phyloP scores from a whole-genome alignment of 2,329 filamentous ascomycete species.

The Thelonectria discophora region DNA sequence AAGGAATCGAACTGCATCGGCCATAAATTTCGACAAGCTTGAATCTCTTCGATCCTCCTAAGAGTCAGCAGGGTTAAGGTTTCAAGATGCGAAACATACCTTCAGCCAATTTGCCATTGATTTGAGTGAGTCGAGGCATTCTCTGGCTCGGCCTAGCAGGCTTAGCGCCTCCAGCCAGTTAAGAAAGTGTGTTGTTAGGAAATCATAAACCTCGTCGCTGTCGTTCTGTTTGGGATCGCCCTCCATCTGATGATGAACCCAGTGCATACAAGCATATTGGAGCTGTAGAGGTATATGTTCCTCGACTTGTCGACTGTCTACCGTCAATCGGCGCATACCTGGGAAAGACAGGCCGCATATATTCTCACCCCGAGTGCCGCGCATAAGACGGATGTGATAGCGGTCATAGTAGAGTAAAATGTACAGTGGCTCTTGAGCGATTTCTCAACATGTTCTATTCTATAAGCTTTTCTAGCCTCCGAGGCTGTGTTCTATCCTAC shows the following conservation, averaged over 20 bases:
- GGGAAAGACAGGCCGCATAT: too few relatives aligned
- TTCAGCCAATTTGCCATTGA: neutral
- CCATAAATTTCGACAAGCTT: neutral
- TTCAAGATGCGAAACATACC: neutral
- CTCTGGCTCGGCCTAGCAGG: too few relatives aligned
- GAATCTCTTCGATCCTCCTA: neutral
- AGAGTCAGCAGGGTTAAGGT: neutral
- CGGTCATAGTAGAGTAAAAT: too few relatives aligned
- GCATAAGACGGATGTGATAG: slow-evolving; percentile 9
- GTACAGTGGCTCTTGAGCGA: too few relatives aligned
- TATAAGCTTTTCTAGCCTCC: too few relatives aligned
- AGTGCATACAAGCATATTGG: slow-evolving; percentile 19
- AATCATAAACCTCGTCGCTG: too few relatives aligned
- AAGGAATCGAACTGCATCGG: slow-evolving; percentile 16
- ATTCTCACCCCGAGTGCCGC: neutral
- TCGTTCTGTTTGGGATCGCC: neutral
- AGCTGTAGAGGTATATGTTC: neutral
- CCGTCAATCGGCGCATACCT: too few relatives aligned
- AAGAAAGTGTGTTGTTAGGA: too few relatives aligned
- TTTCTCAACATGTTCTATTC: too few relatives aligned
- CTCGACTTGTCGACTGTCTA: neutral
- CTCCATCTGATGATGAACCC: neutral
- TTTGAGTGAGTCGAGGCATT: too few relatives aligned
- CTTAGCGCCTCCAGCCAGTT: too few relatives aligned
- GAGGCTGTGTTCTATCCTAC: too few relatives aligned